Percentiles rank a stretch among this genome's conserved stretches.
Conservation (phyloP, 2,329 filamentous ascomycete species). For the Hypoxylon sp. region DNA sequence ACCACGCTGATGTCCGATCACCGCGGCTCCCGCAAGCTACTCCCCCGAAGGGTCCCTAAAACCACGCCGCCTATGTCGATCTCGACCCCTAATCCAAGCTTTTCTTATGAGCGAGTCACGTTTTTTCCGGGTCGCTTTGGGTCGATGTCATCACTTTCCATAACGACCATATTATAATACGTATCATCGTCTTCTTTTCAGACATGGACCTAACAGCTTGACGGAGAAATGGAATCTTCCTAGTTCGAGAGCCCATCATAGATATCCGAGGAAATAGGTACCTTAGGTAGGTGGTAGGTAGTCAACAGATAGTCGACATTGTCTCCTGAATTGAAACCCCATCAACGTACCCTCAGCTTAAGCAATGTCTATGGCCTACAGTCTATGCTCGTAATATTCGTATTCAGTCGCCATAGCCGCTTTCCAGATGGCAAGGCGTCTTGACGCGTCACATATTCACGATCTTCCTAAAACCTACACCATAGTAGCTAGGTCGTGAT, state of each 20-base stretch:
- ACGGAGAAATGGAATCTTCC: not conserved
- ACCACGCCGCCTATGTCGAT: slow-evolving; percentile 41
- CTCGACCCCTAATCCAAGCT: slow-evolving; percentile 43
- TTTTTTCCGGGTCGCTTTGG: slow-evolving; percentile 39
- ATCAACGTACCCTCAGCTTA: not conserved
- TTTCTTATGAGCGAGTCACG: slow-evolving; percentile 39
- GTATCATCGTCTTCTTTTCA: slow-evolving; percentile 19
- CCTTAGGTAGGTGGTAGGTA: too few relatives aligned
- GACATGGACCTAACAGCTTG: not conserved
- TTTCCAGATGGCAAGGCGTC: not conserved
- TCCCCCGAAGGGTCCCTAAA: slow-evolving; percentile 37
- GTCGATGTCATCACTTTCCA: slow-evolving; percentile 41
- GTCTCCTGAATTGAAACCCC: too few relatives aligned
- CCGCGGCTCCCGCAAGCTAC: slow-evolving; percentile 45
- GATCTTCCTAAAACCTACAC: slow-evolving; percentile 23
- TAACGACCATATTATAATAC: slow-evolving; percentile 28
- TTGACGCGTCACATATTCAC: slow-evolving; percentile 28
- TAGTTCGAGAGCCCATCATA: not conserved
- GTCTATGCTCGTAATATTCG: not conserved
- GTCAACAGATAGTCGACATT: too few relatives aligned
- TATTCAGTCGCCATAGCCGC: not conserved
- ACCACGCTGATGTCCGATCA: slow-evolving; percentile 49
- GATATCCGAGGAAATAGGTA: too few relatives aligned
- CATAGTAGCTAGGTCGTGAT: slow-evolving; percentile 11
- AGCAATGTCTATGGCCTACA: not conserved